These are phyloP conservation scores for Truncatella angustata DNA, from an alignment of 2,329 filamentous ascomycete genomes.

Conservation along the genomic window DNA sequence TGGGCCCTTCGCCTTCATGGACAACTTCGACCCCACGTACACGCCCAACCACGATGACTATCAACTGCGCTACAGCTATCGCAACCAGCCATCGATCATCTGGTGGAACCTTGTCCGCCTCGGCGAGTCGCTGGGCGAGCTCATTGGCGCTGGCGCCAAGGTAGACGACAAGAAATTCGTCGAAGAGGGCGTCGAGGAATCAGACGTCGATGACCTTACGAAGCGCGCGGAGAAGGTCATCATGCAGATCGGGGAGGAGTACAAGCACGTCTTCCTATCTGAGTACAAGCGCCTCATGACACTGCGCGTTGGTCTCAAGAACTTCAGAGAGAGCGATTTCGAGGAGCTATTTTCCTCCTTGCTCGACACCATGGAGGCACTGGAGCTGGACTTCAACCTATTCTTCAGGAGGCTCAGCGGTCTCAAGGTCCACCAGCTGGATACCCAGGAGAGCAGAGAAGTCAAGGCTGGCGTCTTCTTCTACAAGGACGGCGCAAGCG, in stretches of 20 bases:
- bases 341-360: constrained; percentile 76
- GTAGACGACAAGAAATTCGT: constrained; percentile 74
- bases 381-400: constrained; percentile 90
- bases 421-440: constrained; percentile 61
- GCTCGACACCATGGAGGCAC: constrained; percentile 75
- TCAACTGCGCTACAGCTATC: constrained; percentile 83
- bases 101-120: constrained; percentile 98
- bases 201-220: constrained; percentile 68
- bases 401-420: constrained; percentile 80
- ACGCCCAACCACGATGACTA: constrained; percentile 97
- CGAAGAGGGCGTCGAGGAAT: constrained; percentile 67
- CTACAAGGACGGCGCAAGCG: constrained; percentile 68
- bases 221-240: constrained; percentile 83
- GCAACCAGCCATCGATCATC: constrained; percentile 91
- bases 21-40: constrained; percentile 91
- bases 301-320: constrained; percentile 71
- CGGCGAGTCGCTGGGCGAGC: constrained; percentile 83
- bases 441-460: constrained; percentile 61
- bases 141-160: constrained; percentile 72
- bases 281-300: constrained; percentile 90
- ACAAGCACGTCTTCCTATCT: constrained; percentile 79
- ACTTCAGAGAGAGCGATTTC: constrained; percentile 71
- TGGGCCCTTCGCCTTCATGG: constrained; percentile 95
- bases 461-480: constrained; percentile 75
- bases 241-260: constrained; percentile 78